Base-by-base conservation (phyloP, 768 basidiomycete species). In the Hirschioporus abietinus region DNA sequence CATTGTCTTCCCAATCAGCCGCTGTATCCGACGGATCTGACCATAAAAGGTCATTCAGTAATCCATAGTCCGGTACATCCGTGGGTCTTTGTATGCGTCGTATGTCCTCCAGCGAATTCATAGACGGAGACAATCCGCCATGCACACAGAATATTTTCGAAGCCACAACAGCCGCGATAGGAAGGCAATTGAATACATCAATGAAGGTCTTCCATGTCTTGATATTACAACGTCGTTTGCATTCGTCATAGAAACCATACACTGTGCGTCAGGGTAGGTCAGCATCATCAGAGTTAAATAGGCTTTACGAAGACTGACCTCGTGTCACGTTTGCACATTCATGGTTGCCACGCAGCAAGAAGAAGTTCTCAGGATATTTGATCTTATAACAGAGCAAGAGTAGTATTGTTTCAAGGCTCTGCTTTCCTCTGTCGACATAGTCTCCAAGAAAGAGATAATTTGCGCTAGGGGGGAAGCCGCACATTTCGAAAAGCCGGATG, bases 161-260 rank as follows among this genome's bases (percentile, higher is more conserved):
- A 8, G 96, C 97, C 63, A 99, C 97, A 74, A 99, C 92, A 35
- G 97, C 95, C 57, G 96, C 96, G 73, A 99, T 99, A 63, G 97
- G 97, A 15, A 99, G 87, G 74, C 95, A 96, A 79, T 99, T 99
- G 86, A 99, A 99, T 67, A 98, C 96, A 80, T 99, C 97, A 77
- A 99, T 93, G 78, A 99, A 99, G 1, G 95, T 96, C 81, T 96
- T 99, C 97, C 97, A 99, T 27, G 93, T 96, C 82, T 99, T 99
- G 84, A 99, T 95, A 77, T 96, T 98, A 84, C 95, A 97, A 70
- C 97, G 88, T 75, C 97, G 90, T 81, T 99, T 99, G 84, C 97
- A 99, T 80, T 99, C 97, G 80, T 99, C 97, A 78, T 99, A 99
- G 80, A 99, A 99, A 27, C 97, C 97, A 73, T 99, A 99, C 24